Evolutionary conservation across 2,329 filamentous ascomycete species (phyloP).

Genomic region (Biscogniauxia mediterranea): DNA sequence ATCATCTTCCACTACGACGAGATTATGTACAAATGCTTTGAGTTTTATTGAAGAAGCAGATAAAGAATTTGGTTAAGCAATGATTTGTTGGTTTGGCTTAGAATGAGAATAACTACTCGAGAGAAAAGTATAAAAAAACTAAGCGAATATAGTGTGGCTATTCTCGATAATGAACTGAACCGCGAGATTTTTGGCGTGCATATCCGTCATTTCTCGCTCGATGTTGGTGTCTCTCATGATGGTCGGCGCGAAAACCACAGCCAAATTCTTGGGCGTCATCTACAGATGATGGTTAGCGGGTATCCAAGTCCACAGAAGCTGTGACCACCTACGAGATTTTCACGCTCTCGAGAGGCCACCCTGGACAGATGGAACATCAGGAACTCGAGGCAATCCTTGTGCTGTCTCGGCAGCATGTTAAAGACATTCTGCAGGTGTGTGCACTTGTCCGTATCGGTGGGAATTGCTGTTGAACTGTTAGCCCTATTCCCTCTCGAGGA

Average conservation of each 20-base stretch:
- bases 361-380: constrained; percentile 89
- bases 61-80: too few species aligned
- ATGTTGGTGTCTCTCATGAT: constrained; percentile 91
- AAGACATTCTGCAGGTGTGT: constrained; percentile 71
- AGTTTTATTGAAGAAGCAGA: too few species aligned
- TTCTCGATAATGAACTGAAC: constrained; percentile 94
- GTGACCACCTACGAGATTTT: constrained; percentile 70
- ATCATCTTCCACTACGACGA: too few species aligned
- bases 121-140: constrained; percentile 28
- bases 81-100: too few species aligned
- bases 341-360: constrained; percentile 76
- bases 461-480: constrained; percentile 51
- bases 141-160: constrained; percentile 75
- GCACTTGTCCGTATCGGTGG: constrained; percentile 65
- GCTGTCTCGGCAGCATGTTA: constrained; percentile 74
- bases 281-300: constrained; percentile 35
- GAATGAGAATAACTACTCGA: neutral
- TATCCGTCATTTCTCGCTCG: constrained; percentile 93
- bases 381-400: constrained; percentile 88
- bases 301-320: neutral
- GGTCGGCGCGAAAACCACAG: constrained; percentile 95
- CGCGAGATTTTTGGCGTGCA: constrained; percentile 87
- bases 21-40: too few species aligned
- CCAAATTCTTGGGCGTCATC: constrained; percentile 96
- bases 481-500: neutral